phyloP scores from a whole-genome alignment of 2,329 filamentous ascomycete species.

The Exophiala spinifera region DNA sequence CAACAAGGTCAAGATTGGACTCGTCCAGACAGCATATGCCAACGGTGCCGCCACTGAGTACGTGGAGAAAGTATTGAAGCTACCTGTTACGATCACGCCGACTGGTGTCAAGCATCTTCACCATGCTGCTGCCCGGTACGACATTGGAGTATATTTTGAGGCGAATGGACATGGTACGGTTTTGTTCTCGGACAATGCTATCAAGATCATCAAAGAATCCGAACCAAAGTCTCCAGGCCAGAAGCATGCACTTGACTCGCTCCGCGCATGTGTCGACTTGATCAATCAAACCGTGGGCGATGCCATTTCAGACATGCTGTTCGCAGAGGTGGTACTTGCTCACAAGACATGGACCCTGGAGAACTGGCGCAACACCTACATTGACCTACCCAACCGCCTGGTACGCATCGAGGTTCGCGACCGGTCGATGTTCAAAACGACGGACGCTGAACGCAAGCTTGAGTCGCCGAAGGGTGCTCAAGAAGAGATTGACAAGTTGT shows the following conservation, averaged over 20 bases:
- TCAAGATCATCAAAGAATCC: conserved; percentile 72
- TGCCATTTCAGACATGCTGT: conserved; percentile 89
- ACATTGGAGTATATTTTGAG: conserved; percentile 97
- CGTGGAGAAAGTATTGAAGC: conserved; percentile 78
- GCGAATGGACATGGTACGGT: conserved; percentile 97
- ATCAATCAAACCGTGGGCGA: conserved; percentile 99
- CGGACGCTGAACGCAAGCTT: conserved; percentile 86
- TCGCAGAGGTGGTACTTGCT: conserved; percentile 92
- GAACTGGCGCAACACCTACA: conserved; percentile 92
- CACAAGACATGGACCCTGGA: conserved; percentile 88
- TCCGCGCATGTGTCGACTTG: conserved; percentile 78
- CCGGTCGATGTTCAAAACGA: conserved; percentile 85
- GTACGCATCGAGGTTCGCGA: conserved; percentile 86
- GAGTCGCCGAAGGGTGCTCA: conserved; percentile 76
- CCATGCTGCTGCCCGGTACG: conserved; percentile 91
- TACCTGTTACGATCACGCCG: conserved; percentile 88
- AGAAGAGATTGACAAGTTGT: conserved; percentile 78
- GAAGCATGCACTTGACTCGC: conserved; percentile 80
- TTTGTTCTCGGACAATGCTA: conserved; percentile 82
- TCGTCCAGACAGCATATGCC: conserved; percentile 96
- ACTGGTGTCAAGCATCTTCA: conserved; percentile 98
- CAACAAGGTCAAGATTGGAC: conserved; percentile 80
- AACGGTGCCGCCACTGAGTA: conserved; percentile 94
- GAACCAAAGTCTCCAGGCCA: conserved; percentile 88
- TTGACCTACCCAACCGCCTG: conserved; percentile 91